These are phyloP conservation scores for Spirogloea muscicola DNA, from an alignment of 139 green algal genomes.

Conservation along the genomic window DNA sequence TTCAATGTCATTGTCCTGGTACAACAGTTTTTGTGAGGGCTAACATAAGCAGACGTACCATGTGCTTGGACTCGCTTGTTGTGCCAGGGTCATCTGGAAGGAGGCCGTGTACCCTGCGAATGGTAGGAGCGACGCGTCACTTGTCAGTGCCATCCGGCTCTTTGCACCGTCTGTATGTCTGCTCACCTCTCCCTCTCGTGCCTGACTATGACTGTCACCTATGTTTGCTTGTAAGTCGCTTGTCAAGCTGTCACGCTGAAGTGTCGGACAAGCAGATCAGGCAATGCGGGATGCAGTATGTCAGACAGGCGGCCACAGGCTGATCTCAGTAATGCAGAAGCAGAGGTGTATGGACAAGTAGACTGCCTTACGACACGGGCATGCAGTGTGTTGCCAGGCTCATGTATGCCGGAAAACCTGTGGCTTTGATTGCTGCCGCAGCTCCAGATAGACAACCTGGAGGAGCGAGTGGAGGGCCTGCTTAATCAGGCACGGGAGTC, in stretches of 20 bases:
- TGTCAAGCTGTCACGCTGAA: no score
- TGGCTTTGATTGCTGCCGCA: not conserved
- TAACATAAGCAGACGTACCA: no score
- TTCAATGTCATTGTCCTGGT: not conserved
- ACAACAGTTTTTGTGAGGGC: not conserved
- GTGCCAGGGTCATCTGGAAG: not conserved
- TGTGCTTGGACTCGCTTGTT: no score
- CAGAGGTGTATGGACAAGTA: no score
- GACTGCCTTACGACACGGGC: not conserved
- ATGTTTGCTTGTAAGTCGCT: no score
- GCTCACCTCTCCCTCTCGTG: not conserved
- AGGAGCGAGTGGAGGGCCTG: slow-evolving; percentile 6
- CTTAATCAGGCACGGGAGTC: not conserved
- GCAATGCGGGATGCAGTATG: not conserved
- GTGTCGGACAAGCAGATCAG: not conserved
- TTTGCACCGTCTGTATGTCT: slow-evolving; percentile 7
- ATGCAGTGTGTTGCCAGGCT: no score
- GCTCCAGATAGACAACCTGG: slow-evolving; percentile 7
- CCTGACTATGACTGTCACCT: not conserved
- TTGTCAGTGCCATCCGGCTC: not conserved
- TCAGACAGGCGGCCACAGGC: not conserved
- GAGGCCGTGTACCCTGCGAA: slow-evolving; percentile 12
- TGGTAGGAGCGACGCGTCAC: slow-evolving; percentile 3
- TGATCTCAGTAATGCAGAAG: not conserved
- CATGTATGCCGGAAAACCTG: no score